A percentile compares a stretch with the other conserved stretches of the same genome.
These are phyloP conservation scores for Neurospora terricola DNA, from an alignment of 495 filamentous ascomycete species.

Conservation along the genomic window DNA sequence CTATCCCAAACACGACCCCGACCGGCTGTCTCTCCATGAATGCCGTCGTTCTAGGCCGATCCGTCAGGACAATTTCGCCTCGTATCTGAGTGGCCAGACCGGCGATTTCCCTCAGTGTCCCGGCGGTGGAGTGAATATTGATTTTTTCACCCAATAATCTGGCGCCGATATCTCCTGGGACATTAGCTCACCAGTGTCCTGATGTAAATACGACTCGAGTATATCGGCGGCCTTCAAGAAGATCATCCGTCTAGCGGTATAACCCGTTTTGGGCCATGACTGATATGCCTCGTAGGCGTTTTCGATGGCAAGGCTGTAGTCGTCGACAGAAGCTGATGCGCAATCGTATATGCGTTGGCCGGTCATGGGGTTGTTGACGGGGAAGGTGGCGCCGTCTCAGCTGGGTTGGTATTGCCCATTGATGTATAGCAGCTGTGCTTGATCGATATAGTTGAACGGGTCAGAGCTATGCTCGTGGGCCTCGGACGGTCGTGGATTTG, in stretches of 20 bases:
- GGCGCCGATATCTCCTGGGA: conserved; percentile 32
- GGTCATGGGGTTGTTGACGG: conserved; percentile 50
- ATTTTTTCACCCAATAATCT: conserved; percentile 14
- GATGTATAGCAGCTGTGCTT: conserved; percentile 45
- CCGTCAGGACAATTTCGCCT: no score
- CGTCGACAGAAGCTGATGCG: conserved; percentile 46
- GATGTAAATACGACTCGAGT: conserved; percentile 46
- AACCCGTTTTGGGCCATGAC: conserved; percentile 50
- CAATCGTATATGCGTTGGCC: conserved; percentile 45
- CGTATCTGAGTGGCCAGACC: no score
- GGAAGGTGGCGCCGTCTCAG: conserved; percentile 43
- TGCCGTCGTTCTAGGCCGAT: no score
- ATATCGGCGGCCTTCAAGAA: conserved; percentile 59
- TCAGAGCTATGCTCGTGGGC: not conserved
- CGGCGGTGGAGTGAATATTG: no score
- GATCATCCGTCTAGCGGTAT: conserved; percentile 50
- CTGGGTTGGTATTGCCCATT: conserved; percentile 47
- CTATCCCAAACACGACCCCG: no score
- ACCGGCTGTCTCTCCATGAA: no score
- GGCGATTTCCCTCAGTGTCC: no score
- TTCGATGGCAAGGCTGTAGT: conserved; percentile 48
- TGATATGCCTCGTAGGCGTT: conserved; percentile 54
- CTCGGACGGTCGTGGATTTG: not conserved
- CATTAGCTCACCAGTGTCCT: conserved; percentile 47
- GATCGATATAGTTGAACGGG: not conserved